A percentile compares a stretch with the other conserved stretches of the same genome.
Evolutionary conservation across 176 grass and related monocot genomes (phyloP).

Genomic region (Aegilops longissima): DNA sequence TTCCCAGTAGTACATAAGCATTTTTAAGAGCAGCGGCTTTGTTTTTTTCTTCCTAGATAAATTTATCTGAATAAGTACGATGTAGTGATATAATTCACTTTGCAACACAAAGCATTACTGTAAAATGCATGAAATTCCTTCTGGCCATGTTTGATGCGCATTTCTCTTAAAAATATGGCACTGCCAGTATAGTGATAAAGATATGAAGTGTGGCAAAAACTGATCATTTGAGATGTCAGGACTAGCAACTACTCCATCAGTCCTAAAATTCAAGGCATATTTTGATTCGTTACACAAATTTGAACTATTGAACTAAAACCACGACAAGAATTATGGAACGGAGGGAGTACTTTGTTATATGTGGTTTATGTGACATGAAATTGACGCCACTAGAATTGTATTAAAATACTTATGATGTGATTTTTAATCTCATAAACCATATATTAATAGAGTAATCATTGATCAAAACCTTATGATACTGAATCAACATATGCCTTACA

Average conservation of each 20-base stretch:
- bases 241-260: neutral
- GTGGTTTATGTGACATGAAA: neutral
- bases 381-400: neutral
- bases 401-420: neutral
- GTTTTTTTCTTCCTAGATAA: slow-evolving; percentile 87
- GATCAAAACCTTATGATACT: neutral
- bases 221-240: slow-evolving; percentile 18
- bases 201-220: slow-evolving; percentile 15
- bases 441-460: neutral
- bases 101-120: slow-evolving; percentile 12
- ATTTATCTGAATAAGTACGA: slow-evolving; percentile 34
- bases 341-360: neutral
- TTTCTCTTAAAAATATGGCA: slow-evolving; percentile 1
- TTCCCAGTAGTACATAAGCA: slow-evolving; percentile 98
- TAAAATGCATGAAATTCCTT: slow-evolving; percentile 25
- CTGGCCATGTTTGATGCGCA: neutral
- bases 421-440: neutral
- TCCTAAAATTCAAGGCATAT: neutral
- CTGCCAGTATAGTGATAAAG: slow-evolving; percentile 23
- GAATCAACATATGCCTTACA: neutral
- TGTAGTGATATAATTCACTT: slow-evolving; percentile 18
- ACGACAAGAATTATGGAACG: no score
- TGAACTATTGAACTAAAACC: no score
- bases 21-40: slow-evolving; percentile 96
- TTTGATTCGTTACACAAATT: neutral